These are phyloP conservation scores for Rutstroemia sp. DNA, from an alignment of 2,329 filamentous ascomycete genomes.

Conservation along the genomic window DNA sequence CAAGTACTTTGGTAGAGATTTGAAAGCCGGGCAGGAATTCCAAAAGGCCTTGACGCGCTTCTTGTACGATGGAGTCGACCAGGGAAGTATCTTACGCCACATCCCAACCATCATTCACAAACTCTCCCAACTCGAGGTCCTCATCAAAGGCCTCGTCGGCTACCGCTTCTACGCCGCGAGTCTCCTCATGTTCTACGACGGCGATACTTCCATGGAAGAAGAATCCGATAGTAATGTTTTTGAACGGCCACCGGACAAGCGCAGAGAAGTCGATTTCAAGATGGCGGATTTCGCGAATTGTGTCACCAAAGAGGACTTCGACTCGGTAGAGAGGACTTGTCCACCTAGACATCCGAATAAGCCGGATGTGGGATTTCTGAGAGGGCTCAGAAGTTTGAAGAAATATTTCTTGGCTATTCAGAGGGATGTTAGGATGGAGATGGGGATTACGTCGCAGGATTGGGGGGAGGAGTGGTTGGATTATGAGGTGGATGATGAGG, in stretches of 20 bases:
- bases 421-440: constrained; percentile 53
- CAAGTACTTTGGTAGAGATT: constrained; percentile 89
- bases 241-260: constrained; percentile 31
- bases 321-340: constrained; percentile 52
- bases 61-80: constrained; percentile 80
- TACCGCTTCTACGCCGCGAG: constrained; percentile 96
- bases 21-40: constrained; percentile 84
- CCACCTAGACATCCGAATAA: constrained; percentile 75
- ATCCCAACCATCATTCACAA: constrained; percentile 85
- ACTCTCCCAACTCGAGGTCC: constrained; percentile 72
- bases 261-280: constrained; percentile 75
- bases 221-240: constrained; percentile 34
- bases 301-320: constrained; percentile 75
- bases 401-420: constrained; percentile 85
- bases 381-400: constrained; percentile 70
- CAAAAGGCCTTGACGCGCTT: constrained; percentile 83
- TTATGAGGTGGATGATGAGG: constrained; percentile 5
- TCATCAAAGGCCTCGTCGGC: constrained; percentile 69
- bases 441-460: constrained; percentile 11
- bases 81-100: constrained; percentile 72
- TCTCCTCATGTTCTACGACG: constrained; percentile 92
- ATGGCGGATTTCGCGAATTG: constrained; percentile 99
- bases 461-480: constrained; percentile 2
- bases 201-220: constrained; percentile 53
- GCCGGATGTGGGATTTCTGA: constrained; percentile 82